Evolutionary conservation across 2,329 filamentous ascomycete genomes (phyloP), one percentile per base, ranked within the genome.

Genomic region (Madurella mycetomatis): DNA sequence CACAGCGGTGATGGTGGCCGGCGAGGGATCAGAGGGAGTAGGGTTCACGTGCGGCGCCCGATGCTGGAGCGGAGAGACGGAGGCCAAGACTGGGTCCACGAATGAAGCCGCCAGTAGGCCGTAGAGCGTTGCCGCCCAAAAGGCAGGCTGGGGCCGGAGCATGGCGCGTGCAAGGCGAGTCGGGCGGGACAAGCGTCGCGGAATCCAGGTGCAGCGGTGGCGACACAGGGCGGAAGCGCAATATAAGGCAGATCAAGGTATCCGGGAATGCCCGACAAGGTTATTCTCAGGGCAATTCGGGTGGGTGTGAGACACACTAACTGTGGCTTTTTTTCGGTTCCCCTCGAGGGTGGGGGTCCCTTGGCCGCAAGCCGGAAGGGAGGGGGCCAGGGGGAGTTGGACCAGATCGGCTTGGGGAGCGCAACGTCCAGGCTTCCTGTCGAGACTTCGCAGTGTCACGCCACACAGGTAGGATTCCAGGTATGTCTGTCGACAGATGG

Each of bases 1-100:
- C 1, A 83, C 68, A 1, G 77, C 76, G 1, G 78, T 76, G 9
- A 70, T 37, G 45, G 48, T 40, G n/a, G 58, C 34, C 30, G 47
- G 30, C 31, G 43, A 18, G 19, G 46, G n/a, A 18, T 12, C 34
- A 16, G 51, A 43, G 16, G 49, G 32, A 37, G 45, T 37, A 18
- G 39, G 30, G 12, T 41, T 49, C 25, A 51, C 47, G 32, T 55
- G 54, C 13, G 51, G 53, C 30, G 59, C 51, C 31, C 46, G 41
- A 25, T 39, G 41, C 11, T 32, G 41, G 25, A 50, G 39, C 17
- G 40, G 49, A 45, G 42, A 17, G 41, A 32, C 39, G 40, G 48
- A 30, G 19, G 52, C 57, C 8, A 55, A 55, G 12, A 48, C 49
- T 16, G 48, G 31, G 16, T 44, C 47, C 16, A 46, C 16, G 18